Evolutionary conservation across 2,329 filamentous ascomycete species (phyloP), one percentile per base, ranked within the genome.

Genomic region (Sclerotinia sclerotiorum): DNA sequence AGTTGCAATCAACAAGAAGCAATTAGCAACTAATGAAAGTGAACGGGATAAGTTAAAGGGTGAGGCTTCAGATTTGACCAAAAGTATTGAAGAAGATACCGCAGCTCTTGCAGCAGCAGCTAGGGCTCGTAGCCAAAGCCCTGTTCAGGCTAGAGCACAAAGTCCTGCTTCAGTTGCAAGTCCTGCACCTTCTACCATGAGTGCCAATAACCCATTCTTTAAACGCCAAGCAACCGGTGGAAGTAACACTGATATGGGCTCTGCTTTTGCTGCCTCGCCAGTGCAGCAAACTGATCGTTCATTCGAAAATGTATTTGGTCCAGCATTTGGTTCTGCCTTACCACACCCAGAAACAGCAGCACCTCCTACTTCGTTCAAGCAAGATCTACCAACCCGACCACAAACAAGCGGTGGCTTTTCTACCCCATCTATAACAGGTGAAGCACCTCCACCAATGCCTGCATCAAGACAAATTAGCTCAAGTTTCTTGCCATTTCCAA

Each of bases 1-100:
- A 72, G 94, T 97, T 42, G 94, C 95, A 55, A 99, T 99, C 81
- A 97, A 97, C 82, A 98, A 96, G 84, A 99, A 99, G 82, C 95
- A 99, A 80, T 83, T 98, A 70, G 87, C 90, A 48, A 97, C 94
- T 0, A 92, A 90, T 68, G 95, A 99, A 79, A 87, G 87, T 60
- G 94, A 98, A 78, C 87, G 92, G 44, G 94, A 98, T 70, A 94
- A 92, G 82, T 83, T 97, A 51, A 94, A 93, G 81, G 82, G 83
- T 1, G 94, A 98, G 78, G 89, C 90, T 56, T 89, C 89, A 69
- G 88, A 87, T 64, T 84, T 90, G 72, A 85, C 81, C 78, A 90
- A 84, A 83, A 86, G 81, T 75, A 87, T 82, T 73, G 87, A 87
- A 76, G 89, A 88, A 70, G 80, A 81, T 65, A 80, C 83, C 44